Percentiles rank a stretch among this genome's conserved stretches.
Conservation (phyloP, 2,329 filamentous ascomycete species). For the Arthrinium puccinioides region DNA sequence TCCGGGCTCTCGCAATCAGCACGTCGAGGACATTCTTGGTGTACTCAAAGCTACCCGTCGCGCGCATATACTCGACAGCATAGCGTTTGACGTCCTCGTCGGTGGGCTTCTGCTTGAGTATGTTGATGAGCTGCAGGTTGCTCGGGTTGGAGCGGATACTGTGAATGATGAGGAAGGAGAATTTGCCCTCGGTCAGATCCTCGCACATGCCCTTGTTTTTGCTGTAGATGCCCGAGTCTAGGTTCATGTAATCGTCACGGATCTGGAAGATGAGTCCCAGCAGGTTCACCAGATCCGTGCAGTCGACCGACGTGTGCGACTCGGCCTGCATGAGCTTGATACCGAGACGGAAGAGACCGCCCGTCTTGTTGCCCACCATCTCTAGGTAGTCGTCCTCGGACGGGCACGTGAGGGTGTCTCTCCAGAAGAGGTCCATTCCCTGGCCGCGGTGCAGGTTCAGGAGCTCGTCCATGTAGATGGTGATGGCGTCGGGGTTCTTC, state of each 20-base stretch:
- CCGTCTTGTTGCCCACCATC: slow-evolving; percentile 89
- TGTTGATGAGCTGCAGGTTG: slow-evolving; percentile 80
- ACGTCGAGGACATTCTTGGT: slow-evolving; percentile 60
- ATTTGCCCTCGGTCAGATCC: slow-evolving; percentile 94
- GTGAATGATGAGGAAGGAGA: slow-evolving; percentile 93
- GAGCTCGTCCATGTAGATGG: slow-evolving; percentile 75
- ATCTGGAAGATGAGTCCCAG: slow-evolving; percentile 87
- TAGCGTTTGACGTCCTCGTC: slow-evolving; percentile 88
- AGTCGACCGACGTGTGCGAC: slow-evolving; percentile 51
- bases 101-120: slow-evolving; percentile 80
- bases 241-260: slow-evolving; percentile 89
- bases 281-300: slow-evolving; percentile 76
- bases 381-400: slow-evolving; percentile 88
- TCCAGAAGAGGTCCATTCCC: slow-evolving; percentile 89
- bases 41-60: slow-evolving; percentile 84
- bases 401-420: slow-evolving; percentile 75
- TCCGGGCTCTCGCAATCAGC: slow-evolving; percentile 56
- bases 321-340: slow-evolving; percentile 86
- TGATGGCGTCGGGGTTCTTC: slow-evolving; percentile 57
- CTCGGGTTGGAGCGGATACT: slow-evolving; percentile 70
- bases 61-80: slow-evolving; percentile 85
- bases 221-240: slow-evolving; percentile 67
- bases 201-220: slow-evolving; percentile 91
- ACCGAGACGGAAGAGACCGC: slow-evolving; percentile 75
- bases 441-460: slow-evolving; percentile 80